phyloP scores from a whole-genome alignment of 2,329 filamentous ascomycete genomes.

The Aureobasidium sp. region DNA sequence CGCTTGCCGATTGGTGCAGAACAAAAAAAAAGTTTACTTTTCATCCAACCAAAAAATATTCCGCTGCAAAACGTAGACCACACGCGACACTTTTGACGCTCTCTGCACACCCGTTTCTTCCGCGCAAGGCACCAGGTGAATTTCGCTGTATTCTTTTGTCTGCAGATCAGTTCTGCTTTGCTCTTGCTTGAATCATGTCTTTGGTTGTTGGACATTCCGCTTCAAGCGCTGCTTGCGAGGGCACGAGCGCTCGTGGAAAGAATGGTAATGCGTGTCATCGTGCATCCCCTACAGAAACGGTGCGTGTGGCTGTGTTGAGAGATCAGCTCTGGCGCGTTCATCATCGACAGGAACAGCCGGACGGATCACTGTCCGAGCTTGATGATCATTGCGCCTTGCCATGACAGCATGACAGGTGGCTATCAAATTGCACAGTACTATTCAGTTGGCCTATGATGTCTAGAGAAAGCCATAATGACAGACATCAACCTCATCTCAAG shows the following conservation, averaged over 20 bases:
- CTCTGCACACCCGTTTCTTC: neutral
- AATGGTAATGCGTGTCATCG: neutral
- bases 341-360: constrained; percentile 4
- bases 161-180: neutral
- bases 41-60: neutral
- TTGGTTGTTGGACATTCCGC: neutral
- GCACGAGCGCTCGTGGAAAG: neutral
- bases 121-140: neutral
- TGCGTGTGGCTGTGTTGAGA: constrained; percentile 4
- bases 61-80: neutral
- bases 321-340: neutral
- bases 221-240: neutral
- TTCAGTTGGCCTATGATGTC: neutral
- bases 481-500: no score
- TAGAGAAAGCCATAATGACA: neutral
- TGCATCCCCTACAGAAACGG: neutral
- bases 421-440: neutral
- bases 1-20: constrained; percentile 1
- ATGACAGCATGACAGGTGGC: neutral
- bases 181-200: neutral
- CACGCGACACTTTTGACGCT: neutral
- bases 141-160: neutral
- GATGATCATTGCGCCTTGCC: neutral
- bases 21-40: neutral
- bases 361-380: neutral